Base-by-base conservation (phyloP, 352 stramenopile species). In the Paralagenidium karlingii region DNA sequence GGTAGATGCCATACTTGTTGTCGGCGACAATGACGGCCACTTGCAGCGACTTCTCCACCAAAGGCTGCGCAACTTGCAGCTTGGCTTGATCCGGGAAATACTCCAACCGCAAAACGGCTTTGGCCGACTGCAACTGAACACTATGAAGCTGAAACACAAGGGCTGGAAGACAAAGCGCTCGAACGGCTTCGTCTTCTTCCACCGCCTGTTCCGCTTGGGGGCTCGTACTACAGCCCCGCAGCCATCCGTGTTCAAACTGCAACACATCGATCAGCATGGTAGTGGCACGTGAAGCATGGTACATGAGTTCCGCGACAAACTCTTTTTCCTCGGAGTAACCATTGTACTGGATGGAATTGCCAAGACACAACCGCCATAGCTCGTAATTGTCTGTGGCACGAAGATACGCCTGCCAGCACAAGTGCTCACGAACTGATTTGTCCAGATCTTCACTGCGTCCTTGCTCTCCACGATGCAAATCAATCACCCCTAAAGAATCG, bases 191-290 rank as follows among this genome's bases (percentile, higher is more conserved):
- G 25, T 83, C 64, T 34, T 73, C 66, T 13, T 53, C 48, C 2
- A n/a, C 11, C 11, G 13, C 15, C 11, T 53, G 53, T n/a, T n/a
- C n/a, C n/a, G n/a, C n/a, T n/a, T n/a, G n/a, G n/a, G n/a, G n/a
- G 38, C 68, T 53, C 9, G 60, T 59, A 18, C 53, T 61, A 37
- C 71, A 82, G n/a, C 54, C 40, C 21, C 60, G 29, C 32, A 88
- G 55, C 78, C 78, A 91, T 9, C 69, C 78, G 18, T 81, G 59
- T 43, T 85, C 74, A 47, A 91, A 91, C 29, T 86, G 69, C 34
- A 91, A 57, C 25, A 63, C 71, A 25, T 82, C 71, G n/a, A 81
- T 39, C n/a, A 76, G 58, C 8, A 58, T 59, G 1, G 53, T 55
- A 21, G 56, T 55, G 0, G 74, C 65, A 3, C 63, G 52, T 9